A percentile compares a stretch with the other conserved stretches of the same genome.
phyloP scores from a whole-genome alignment of 140 eudicot genomes.

The Anethum foeniculum region DNA sequence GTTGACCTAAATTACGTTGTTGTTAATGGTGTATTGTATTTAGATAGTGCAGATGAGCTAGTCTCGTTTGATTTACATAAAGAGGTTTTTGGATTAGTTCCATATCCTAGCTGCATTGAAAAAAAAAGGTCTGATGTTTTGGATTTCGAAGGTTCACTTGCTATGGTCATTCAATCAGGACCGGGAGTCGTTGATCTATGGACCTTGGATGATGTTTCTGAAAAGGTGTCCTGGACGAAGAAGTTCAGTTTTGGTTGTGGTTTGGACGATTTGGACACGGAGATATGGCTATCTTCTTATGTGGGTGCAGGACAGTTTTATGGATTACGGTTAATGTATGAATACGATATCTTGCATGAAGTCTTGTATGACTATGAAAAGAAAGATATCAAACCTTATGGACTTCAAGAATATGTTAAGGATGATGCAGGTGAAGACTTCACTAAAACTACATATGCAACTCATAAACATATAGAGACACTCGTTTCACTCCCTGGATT shows the following conservation, averaged over 20 bases:
- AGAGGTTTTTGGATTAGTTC: no score
- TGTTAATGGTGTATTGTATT: no score
- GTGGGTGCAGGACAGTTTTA: background rate
- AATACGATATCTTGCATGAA: background rate
- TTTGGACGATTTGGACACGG: background rate
- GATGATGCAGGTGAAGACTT: no score
- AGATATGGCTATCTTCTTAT: background rate
- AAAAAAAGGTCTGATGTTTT: no score
- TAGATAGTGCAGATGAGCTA: no score
- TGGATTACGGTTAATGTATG: background rate
- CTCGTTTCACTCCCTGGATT: no score
- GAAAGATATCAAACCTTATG: background rate
- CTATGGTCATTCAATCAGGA: background rate
- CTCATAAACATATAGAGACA: no score
- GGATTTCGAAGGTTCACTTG: background rate
- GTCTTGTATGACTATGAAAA: background rate
- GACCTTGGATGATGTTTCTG: background rate
- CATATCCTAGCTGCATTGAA: no score
- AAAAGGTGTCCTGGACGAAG: background rate
- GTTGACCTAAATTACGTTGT: no score
- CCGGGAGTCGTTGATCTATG: background rate
- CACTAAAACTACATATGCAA: no score
- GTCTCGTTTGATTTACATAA: no score
- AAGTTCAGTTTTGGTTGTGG: background rate
- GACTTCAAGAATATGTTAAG: background rate